Percentiles rank a stretch among this genome's conserved stretches.
Evolutionary conservation across 345 rosid genomes (phyloP).

Genomic region (Microcos paniculata): DNA sequence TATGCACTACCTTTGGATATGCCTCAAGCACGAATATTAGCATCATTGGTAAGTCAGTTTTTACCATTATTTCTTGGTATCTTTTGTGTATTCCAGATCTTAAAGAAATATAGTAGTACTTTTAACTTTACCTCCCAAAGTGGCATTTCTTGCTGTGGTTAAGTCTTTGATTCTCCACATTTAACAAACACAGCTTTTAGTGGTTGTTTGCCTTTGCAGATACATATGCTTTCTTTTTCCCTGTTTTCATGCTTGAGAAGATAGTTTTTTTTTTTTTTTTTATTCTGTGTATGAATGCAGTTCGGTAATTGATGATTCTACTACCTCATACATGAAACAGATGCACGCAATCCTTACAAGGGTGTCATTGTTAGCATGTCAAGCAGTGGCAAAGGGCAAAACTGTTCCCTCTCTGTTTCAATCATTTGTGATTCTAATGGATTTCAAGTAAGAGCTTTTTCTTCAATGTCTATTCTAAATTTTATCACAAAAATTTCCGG

Average conservation of each 20-base stretch:
- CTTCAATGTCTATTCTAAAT: slow-evolving; percentile 17
- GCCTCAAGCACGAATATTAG: too few relatives aligned
- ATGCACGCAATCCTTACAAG: slow-evolving; percentile 70
- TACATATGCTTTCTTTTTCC: slow-evolving; percentile 2
- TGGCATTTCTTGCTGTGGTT: not conserved
- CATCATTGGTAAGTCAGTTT: too few relatives aligned
- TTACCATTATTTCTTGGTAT: not conserved
- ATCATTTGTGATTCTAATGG: slow-evolving; percentile 66
- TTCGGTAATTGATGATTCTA: slow-evolving; percentile 29
- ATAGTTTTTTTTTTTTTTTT: not conserved
- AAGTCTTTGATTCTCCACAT: too few relatives aligned
- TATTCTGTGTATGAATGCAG: slow-evolving; percentile 2
- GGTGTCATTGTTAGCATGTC: slow-evolving; percentile 84
- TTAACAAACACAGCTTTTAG: slow-evolving; percentile 1
- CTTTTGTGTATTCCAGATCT: not conserved
- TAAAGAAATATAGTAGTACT: not conserved
- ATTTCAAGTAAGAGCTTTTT: slow-evolving; percentile 54
- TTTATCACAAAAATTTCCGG: not conserved
- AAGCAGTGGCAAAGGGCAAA: slow-evolving; percentile 28
- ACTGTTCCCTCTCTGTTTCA: slow-evolving; percentile 88
- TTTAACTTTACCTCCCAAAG: not conserved
- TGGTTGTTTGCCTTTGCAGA: not conserved
- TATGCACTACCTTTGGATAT: too few relatives aligned
- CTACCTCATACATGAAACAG: too few relatives aligned
- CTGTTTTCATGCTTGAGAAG: not conserved